These are phyloP conservation scores for Agaricus subrufescens DNA, from an alignment of 768 basidiomycete genomes.

Conservation along the genomic window DNA sequence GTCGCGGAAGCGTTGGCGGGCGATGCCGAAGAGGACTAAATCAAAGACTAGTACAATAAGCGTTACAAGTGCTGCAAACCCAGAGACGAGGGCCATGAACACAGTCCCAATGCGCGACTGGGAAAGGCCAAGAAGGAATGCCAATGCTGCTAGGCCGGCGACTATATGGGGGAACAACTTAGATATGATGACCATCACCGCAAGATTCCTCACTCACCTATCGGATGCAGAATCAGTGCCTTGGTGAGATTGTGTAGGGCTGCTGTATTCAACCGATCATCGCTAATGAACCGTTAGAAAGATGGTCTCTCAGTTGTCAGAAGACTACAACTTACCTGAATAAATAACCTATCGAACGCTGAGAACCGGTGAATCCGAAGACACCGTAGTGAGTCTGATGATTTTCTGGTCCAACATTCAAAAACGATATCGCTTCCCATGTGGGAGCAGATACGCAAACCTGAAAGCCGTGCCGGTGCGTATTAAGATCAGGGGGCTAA, in stretches of 20 bases:
- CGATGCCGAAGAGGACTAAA: conserved; percentile 76
- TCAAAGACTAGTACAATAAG: conserved; percentile 73
- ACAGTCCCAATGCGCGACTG: conserved; percentile 72
- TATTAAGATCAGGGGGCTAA: neutral
- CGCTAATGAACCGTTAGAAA: conserved; percentile 20
- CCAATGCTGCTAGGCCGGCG: conserved; percentile 61
- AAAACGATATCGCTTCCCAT: conserved; percentile 68
- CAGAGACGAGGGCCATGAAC: conserved; percentile 66
- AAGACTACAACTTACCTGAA: conserved; percentile 32
- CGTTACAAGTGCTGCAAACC: conserved; percentile 61
- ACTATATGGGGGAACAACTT: conserved; percentile 25
- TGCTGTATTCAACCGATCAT: conserved; percentile 40
- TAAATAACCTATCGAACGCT: conserved; percentile 52
- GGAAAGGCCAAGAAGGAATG: conserved; percentile 64
- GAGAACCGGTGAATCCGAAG: conserved; percentile 70
- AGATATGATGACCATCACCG: conserved; percentile 4
- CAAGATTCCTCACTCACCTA: conserved; percentile 41
- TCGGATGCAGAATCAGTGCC: conserved; percentile 74
- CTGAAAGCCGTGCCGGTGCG: conserved; percentile 23
- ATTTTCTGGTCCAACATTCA: conserved; percentile 41
- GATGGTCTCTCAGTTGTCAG: neutral
- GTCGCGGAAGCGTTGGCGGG: conserved; percentile 51
- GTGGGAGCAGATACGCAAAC: conserved; percentile 71
- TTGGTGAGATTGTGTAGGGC: conserved; percentile 68
- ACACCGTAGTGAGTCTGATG: conserved; percentile 55